Conservation (phyloP, 305 asterid genomes). For the Fraxinus baroniana region DNA sequence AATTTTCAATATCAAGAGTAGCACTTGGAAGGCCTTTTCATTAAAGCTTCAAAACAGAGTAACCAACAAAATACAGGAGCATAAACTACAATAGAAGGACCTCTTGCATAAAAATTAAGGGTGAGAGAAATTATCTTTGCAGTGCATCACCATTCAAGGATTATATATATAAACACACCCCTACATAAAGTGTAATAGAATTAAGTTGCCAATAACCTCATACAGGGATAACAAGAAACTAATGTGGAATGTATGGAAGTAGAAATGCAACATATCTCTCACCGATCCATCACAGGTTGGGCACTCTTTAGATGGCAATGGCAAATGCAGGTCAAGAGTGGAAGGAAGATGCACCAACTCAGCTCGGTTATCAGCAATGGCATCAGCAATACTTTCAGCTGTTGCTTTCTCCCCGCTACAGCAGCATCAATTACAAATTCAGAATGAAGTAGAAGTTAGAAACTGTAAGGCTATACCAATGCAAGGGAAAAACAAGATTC, state of each 20-base stretch:
- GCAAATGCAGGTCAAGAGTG: conserved; percentile 64
- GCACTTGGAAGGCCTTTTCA: conserved; percentile 2
- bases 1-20: not conserved
- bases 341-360: conserved; percentile 92
- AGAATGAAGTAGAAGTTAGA: conserved; percentile 7
- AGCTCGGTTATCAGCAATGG: conserved; percentile 86
- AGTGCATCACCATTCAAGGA: conserved; percentile 15
- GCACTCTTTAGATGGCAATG: conserved; percentile 87
- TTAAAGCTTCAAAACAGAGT: conserved; percentile 13
- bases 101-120: not conserved
- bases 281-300: conserved; percentile 91
- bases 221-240: conserved; percentile 15
- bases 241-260: conserved; percentile 10
- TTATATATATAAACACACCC: conserved; percentile 3
- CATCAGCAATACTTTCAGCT: conserved; percentile 82
- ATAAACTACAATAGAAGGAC: conserved; percentile 11
- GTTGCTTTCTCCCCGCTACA: conserved; percentile 96
- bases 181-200: conserved; percentile 1
- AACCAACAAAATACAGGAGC: conserved; percentile 5
- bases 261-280: conserved; percentile 33
- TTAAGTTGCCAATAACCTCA: conserved; percentile 8
- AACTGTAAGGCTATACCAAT: not conserved
- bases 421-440: conserved; percentile 17
- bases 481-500: not conserved
- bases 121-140: conserved; percentile 7